Evolutionary conservation across 1,139 yeast species (phyloP).

Genomic region (Kluyveromyces marxianus): DNA sequence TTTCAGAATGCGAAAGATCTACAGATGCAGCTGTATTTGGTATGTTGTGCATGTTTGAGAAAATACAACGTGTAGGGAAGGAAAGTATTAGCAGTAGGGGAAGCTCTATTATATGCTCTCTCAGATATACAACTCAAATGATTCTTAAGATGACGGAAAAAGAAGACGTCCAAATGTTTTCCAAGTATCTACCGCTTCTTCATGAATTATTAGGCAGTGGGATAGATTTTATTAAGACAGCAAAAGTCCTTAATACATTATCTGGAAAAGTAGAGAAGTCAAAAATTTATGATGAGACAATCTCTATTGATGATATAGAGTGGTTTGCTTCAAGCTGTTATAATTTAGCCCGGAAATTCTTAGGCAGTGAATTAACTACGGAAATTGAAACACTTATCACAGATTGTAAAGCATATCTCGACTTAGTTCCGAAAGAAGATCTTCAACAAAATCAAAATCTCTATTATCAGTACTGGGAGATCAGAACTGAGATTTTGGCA

Average conservation of each 20-base stretch:
- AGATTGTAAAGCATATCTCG: conserved; percentile 11
- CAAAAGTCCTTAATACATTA: conserved; percentile 5
- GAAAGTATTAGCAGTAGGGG: conserved; percentile 4
- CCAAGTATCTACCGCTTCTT: conserved; percentile 10
- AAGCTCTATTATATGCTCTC: conserved; percentile 13
- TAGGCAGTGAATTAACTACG: conserved; percentile 3
- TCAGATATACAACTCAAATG: conserved; percentile 22
- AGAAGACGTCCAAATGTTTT: conserved; percentile 4
- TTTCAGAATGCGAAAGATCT: conserved; percentile 16
- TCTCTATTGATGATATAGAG: conserved; percentile 23
- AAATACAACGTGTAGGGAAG: conserved; percentile 8
- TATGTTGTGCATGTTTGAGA: conserved; percentile 15
- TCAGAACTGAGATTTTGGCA: conserved; percentile 10
- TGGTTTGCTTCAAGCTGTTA: conserved; percentile 25
- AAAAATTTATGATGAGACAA: conserved; percentile 5
- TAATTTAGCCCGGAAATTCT: conserved; percentile 17
- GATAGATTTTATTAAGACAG: conserved; percentile 8
- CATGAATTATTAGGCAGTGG: conserved; percentile 12
- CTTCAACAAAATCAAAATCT: conserved; percentile 13
- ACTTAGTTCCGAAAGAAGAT: conserved; percentile 16
- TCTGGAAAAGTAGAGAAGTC: neutral
- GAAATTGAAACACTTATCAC: conserved; percentile 6
- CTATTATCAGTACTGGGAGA: conserved; percentile 20
- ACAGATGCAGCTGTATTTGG: conserved; percentile 14
- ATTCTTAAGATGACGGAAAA: conserved; percentile 19